Evolutionary conservation across 805 yeast species (phyloP).

Genomic region (Hanseniaspora jakobsenii): DNA sequence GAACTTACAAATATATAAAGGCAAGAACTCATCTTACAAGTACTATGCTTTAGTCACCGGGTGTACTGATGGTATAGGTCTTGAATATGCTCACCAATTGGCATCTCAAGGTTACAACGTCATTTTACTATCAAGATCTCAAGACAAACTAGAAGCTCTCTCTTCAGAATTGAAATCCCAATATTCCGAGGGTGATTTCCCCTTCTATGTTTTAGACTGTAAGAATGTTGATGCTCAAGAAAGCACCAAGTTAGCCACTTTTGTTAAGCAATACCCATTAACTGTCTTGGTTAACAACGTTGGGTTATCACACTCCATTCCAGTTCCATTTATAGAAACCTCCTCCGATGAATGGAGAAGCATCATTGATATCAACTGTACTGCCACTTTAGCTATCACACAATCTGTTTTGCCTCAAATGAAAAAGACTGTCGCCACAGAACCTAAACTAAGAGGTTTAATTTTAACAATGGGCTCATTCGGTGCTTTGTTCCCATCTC

Average conservation of each 20-base stretch:
- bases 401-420: slow-evolving; percentile 68
- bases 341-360: slow-evolving; percentile 57
- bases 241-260: slow-evolving; percentile 40
- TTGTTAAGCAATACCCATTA: slow-evolving; percentile 44
- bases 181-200: slow-evolving; percentile 35
- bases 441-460: slow-evolving; percentile 45
- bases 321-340: slow-evolving; percentile 84
- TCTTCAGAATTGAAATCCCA: slow-evolving; percentile 50
- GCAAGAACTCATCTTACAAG: slow-evolving; percentile 21
- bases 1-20: slow-evolving; percentile 58
- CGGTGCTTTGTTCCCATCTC: slow-evolving; percentile 88
- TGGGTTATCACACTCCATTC: slow-evolving; percentile 88
- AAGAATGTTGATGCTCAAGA: slow-evolving; percentile 57
- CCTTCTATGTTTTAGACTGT: slow-evolving; percentile 57
- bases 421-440: slow-evolving; percentile 36
- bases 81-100: slow-evolving; percentile 76
- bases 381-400: slow-evolving; percentile 74
- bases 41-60: slow-evolving; percentile 96
- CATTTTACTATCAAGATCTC: slow-evolving; percentile 73
- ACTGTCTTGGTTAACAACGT: slow-evolving; percentile 81
- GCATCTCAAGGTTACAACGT: slow-evolving; percentile 77
- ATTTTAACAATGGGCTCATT: slow-evolving; percentile 93
- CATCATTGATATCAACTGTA: slow-evolving; percentile 75
- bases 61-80: slow-evolving; percentile 95
- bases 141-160: slow-evolving; percentile 55